phyloP scores from a whole-genome alignment of 495 filamentous ascomycete genomes.

The Penicillium cosmopolitanum region DNA sequence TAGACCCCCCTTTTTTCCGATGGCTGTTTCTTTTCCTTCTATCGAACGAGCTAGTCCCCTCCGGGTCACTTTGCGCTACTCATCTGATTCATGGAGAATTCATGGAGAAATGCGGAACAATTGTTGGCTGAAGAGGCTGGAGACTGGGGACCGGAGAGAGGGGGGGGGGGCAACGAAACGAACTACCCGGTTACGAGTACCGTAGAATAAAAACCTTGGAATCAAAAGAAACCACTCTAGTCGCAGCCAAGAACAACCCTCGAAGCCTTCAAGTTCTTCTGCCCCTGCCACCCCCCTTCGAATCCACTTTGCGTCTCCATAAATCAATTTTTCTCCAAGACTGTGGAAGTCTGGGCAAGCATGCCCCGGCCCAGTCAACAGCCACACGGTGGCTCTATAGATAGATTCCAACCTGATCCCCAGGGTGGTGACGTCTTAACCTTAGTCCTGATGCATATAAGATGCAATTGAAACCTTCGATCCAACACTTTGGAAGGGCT shows the following conservation, averaged over 20 bases:
- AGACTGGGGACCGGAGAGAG: no score
- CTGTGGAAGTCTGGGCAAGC: conserved; percentile 3
- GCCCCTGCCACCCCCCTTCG: conserved; percentile 1
- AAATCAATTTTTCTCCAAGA: not conserved
- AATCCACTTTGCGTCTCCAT: conserved; percentile 5
- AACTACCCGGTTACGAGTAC: no score
- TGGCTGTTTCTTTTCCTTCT: conserved; percentile 3
- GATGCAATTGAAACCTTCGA: no score
- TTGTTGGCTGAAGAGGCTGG: conserved; percentile 9
- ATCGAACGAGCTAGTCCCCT: conserved; percentile 8
- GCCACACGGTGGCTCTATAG: not conserved
- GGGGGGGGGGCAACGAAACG: no score
- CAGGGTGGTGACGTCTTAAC: conserved; percentile 33
- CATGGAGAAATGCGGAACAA: conserved; percentile 29
- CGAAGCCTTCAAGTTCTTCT: not conserved
- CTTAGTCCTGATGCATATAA: conserved; percentile 5
- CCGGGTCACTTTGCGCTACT: not conserved
- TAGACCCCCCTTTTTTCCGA: conserved; percentile 29
- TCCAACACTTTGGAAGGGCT: not conserved
- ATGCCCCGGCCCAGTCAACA: not conserved
- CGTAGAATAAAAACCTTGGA: no score
- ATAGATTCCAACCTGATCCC: not conserved
- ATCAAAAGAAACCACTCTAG: conserved; percentile 12
- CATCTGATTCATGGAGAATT: conserved; percentile 16
- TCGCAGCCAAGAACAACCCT: conserved; percentile 24